Evolutionary conservation across 257 asterid species (phyloP), one percentile per base, ranked within the genome.

Genomic region (Cynanchum wilfordii): DNA sequence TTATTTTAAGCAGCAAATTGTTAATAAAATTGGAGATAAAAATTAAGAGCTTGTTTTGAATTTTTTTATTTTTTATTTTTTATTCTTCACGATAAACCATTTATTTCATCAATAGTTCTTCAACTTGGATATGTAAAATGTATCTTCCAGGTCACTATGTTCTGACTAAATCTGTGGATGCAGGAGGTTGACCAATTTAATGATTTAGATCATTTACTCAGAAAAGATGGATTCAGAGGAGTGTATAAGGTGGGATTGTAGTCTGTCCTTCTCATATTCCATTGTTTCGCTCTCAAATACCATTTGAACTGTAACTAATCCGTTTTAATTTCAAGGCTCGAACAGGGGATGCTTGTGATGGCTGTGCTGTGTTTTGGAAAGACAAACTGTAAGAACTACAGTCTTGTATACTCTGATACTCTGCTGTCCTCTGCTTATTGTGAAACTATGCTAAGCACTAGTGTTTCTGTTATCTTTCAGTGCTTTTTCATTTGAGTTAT

Each of bases 331-430:
- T 42, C 5, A 68, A 93, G 98, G 85, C 86, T 75, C 96, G 98
- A 77, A 81, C 87, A 38, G 96, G 95, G 73, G 98, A 89, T 69
- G 77, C 92, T 27, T 77, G 67, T 70, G 98, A 93, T 85, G 98
- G 98, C 13, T 93, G 98, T 74, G 90, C 96, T 20, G 82, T 89
- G 77, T 90, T 93, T 76, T 93, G 98, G 98, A 86, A 82, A 73
- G 42, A 75, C 0, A 74, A 93, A 66, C 78, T 81, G 98, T 92
- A 90, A 79, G 90, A 74, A 68, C 76, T 80, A 71, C 66, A 68
- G 27, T 68, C 66, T 66, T 66, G 73, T 50, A 13, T 60, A 57
- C 54, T 69, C 42, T 66, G 17, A 22, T 49, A 19, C 63, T 52
- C 5, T 55, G 5, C 9, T 49, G 54, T 38, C 10, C 54, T 63